These are phyloP conservation scores for Aspergillus quadricinctus DNA, from an alignment of 2,329 filamentous ascomycete genomes.

Conservation along the genomic window DNA sequence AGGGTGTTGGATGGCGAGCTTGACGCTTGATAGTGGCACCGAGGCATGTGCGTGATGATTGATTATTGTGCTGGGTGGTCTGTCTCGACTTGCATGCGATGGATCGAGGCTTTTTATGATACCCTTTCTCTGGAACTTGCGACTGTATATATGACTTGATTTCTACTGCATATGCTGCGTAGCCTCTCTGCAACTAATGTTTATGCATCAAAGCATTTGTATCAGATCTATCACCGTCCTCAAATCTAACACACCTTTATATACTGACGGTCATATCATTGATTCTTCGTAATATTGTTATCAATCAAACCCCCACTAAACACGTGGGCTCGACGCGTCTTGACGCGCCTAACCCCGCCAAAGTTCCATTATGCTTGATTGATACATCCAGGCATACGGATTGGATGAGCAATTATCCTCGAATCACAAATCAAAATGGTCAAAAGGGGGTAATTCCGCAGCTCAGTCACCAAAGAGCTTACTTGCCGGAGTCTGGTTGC, in stretches of 20 bases:
- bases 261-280: neutral
- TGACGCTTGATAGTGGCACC: conserved; percentile 6
- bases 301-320: neutral
- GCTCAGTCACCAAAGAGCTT: neutral
- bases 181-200: neutral
- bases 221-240: neutral
- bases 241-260: neutral
- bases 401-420: neutral
- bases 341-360: neutral
- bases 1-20: conserved; percentile 67
- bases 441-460: neutral
- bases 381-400: neutral
- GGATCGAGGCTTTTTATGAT: neutral
- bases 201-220: neutral
- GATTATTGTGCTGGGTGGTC: conserved; percentile 23
- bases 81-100: neutral
- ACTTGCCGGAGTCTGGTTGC: too few species aligned
- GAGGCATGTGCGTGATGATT: neutral
- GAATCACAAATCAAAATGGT: neutral
- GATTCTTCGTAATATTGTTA: neutral
- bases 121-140: neutral
- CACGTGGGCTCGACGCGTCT: neutral
- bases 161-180: neutral
- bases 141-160: conserved; percentile 1
- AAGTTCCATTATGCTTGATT: neutral